Evolutionary conservation across 495 filamentous ascomycete genomes (phyloP), one percentile per base, ranked within the genome.

Genomic region (Penicillium manginii): DNA sequence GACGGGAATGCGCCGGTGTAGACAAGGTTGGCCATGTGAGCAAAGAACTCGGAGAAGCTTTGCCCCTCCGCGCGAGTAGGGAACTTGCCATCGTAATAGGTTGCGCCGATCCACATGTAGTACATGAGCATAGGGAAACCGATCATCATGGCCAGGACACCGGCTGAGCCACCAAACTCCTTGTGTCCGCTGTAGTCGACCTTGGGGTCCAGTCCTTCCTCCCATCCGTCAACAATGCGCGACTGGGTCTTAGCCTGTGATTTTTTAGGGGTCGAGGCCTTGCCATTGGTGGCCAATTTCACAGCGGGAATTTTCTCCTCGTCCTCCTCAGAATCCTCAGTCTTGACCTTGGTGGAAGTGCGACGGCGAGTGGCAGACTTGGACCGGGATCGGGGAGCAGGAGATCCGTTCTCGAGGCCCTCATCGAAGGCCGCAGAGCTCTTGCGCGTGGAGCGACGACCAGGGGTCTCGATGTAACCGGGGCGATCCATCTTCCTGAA

Each of bases 81-180:
- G 57, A 96, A 80, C 60, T 89, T 85, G 59, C 92, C 92, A 74
- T 91, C 78, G 71, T 96, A 98, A 73, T 92, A 93, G 46, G 86
- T 91, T 39, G 93, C 90, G 29, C 94, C 94, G 69, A 96, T 88
- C 93, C 93, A 98, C 91, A 98, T 93, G 79, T 96, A 97, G 80
- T 89, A 97, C 94, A 98, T 98, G 60, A 98, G 80, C 43, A 89
- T 35, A 12, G 94, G 94, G 73, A 97, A 98, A 47, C 86, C 88
- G 58, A 94, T 80, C 91, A 98, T 98, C 85, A 96, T 91, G 52
- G 86, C 78, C 19, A 78, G 71, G 22, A 91, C 86, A 54, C 93
- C 93, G 49, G 75, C 76, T 2, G 90, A 86, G 56, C 94, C 94
- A 57, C 92, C 91, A 66, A 98, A 97, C 67, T 98, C 94, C 68